Percentiles rank a stretch among this genome's conserved stretches.
Conservation (phyloP, 2,329 filamentous ascomycete genomes). For the Venturia oleaginea region DNA sequence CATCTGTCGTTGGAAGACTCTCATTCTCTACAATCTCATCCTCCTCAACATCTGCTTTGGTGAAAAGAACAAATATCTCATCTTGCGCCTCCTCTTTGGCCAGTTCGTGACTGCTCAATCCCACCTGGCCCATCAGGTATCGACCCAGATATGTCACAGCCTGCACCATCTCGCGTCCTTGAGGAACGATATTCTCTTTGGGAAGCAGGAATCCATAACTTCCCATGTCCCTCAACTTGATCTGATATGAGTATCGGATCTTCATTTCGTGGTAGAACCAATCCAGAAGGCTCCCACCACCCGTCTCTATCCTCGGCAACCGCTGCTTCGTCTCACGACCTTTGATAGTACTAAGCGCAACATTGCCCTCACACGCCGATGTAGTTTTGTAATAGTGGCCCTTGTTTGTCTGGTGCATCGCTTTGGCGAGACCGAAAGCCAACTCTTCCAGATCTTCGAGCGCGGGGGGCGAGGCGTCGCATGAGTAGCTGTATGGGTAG, state of each 20-base stretch:
- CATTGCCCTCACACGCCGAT: constrained; percentile 78
- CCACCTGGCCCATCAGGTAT: constrained; percentile 48
- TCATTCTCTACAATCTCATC: background rate
- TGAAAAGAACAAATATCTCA: background rate
- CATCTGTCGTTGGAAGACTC: background rate
- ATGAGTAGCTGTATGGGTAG: constrained; percentile 86
- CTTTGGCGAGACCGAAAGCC: constrained; percentile 77
- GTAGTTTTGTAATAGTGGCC: constrained; percentile 55
- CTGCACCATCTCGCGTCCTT: constrained; percentile 77
- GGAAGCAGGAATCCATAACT: constrained; percentile 91
- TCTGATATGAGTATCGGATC: constrained; percentile 81
- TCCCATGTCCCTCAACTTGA: constrained; percentile 87
- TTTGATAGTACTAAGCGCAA: constrained; percentile 30
- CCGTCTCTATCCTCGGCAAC: constrained; percentile 55
- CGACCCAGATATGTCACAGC: constrained; percentile 77
- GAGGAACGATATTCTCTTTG: constrained; percentile 76
- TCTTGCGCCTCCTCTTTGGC: constrained; percentile 1
- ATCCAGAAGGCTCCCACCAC: constrained; percentile 81
- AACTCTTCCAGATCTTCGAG: constrained; percentile 89
- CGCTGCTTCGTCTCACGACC: constrained; percentile 24
- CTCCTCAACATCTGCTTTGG: background rate
- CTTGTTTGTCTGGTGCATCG: constrained; percentile 71
- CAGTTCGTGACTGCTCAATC: constrained; percentile 5
- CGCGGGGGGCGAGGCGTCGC: constrained; percentile 66
- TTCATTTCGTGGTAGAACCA: constrained; percentile 88